Evolutionary conservation across 164 flowering plant species (phyloP).

Genomic region (Kalanchoe fedtschenkoi): DNA sequence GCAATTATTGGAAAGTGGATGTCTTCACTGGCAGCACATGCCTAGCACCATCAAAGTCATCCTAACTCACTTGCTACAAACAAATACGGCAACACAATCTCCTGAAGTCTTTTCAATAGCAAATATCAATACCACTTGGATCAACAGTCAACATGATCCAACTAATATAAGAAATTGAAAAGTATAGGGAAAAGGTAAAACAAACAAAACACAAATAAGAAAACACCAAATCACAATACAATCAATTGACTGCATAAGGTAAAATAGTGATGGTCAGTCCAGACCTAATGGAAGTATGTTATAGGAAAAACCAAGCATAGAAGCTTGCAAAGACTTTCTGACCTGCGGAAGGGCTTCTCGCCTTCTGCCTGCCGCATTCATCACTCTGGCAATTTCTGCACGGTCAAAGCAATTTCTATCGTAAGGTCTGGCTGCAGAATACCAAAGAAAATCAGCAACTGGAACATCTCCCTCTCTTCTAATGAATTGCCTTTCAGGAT

Average conservation of each 20-base stretch:
- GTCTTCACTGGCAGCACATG: background rate
- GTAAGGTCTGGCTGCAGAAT: constrained; percentile 93
- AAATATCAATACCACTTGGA: background rate
- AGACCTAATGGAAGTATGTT: too few species aligned
- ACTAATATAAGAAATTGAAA: too few species aligned
- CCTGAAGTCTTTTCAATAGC: background rate
- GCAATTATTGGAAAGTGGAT: background rate
- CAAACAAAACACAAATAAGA: background rate
- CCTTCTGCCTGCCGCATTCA: constrained; percentile 94
- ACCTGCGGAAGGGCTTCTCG: constrained; percentile 96
- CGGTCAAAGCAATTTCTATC: constrained; percentile 91
- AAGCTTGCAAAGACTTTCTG: constrained; percentile 7
- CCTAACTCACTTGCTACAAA: background rate
- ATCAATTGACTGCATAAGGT: too few species aligned
- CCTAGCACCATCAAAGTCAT: background rate
- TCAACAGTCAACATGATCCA: too few species aligned
- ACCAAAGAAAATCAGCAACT: constrained; percentile 94
- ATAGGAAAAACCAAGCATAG: too few species aligned
- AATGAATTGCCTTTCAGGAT: constrained; percentile 83
- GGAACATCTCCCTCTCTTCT: constrained; percentile 94
- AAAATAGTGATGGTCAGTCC: too few species aligned
- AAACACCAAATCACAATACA: too few species aligned
- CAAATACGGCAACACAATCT: background rate
- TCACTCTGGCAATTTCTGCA: constrained; percentile 94
- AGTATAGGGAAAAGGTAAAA: too few species aligned